Conservation (phyloP, 2,329 filamentous ascomycete genomes). For the Dothistroma septosporum region DNA sequence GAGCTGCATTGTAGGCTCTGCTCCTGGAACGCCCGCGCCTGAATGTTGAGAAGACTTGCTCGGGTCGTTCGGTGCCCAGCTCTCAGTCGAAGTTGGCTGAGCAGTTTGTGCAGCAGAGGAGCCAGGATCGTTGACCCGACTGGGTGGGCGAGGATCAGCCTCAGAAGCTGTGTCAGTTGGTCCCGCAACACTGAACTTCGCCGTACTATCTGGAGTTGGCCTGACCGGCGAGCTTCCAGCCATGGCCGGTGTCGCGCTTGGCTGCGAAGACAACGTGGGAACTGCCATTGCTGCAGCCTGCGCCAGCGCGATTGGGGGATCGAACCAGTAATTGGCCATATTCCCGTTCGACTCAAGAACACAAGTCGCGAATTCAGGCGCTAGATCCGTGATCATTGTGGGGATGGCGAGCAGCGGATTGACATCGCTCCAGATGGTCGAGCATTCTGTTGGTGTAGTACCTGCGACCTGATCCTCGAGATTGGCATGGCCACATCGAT, state of each 20-base stretch:
- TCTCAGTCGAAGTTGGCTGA: neutral
- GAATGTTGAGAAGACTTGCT: too few species aligned
- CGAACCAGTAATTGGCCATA: constrained; percentile 22
- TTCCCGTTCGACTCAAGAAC: constrained; percentile 13
- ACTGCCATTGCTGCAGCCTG: constrained; percentile 1
- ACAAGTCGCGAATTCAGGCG: constrained; percentile 17
- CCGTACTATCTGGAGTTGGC: neutral
- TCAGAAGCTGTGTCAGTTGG: neutral
- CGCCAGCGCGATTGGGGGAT: constrained; percentile 22
- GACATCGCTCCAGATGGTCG: constrained; percentile 22
- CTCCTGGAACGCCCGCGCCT: neutral
- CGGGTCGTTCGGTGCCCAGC: neutral
- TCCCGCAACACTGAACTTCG: neutral
- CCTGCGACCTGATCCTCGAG: neutral
- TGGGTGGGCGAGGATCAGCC: neutral
- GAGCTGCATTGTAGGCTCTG: neutral
- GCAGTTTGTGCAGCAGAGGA: neutral
- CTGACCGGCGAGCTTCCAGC: neutral
- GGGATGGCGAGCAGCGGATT: constrained; percentile 24
- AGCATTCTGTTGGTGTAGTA: constrained; percentile 10
- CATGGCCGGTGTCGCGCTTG: neutral
- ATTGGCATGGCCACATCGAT: neutral
- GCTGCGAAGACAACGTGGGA: neutral
- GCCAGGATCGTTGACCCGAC: too few species aligned
- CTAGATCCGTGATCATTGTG: constrained; percentile 16